phyloP scores from a whole-genome alignment of 1,284 basidiomycete species.

The Cerrena zonata region DNA sequence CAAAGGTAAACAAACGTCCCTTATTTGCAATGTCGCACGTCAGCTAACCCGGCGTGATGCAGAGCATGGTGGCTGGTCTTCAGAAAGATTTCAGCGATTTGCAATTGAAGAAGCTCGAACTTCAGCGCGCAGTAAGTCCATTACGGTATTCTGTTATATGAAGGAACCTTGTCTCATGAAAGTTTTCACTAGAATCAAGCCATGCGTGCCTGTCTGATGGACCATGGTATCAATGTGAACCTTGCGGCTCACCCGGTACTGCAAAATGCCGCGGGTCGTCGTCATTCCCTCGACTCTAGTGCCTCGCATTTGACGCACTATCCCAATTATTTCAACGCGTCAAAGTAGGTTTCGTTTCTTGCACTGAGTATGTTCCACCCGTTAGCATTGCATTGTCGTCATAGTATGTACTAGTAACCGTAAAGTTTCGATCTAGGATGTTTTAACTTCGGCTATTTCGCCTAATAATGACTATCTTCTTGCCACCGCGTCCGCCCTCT shows the following conservation, averaged over 20 bases:
- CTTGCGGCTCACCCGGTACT: not conserved
- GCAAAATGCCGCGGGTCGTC: not conserved
- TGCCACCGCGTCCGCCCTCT: no score
- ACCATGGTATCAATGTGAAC: not conserved
- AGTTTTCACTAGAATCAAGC: not conserved
- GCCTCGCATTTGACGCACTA: not conserved
- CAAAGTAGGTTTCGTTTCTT: not conserved
- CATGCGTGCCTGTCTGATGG: not conserved
- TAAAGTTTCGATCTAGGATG: no score
- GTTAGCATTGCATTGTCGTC: no score
- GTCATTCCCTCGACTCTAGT: constrained; percentile 3
- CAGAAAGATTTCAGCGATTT: constrained; percentile 56
- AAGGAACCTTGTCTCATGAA: not conserved
- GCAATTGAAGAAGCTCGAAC: constrained; percentile 57
- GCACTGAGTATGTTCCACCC: no score
- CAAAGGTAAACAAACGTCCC: constrained; percentile 61
- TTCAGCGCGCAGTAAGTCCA: constrained; percentile 55
- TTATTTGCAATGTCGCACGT: not conserved
- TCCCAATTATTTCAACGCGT: not conserved
- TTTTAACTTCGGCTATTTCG: no score
- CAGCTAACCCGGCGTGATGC: not conserved
- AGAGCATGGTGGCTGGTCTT: constrained; percentile 70
- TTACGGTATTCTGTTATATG: not conserved
- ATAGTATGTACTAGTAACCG: no score
- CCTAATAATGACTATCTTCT: no score